Percentiles rank a stretch among this genome's conserved stretches.
These are phyloP conservation scores for Fusarium subtropicale DNA, from an alignment of 2,329 filamentous ascomycete genomes.

Conservation along the genomic window DNA sequence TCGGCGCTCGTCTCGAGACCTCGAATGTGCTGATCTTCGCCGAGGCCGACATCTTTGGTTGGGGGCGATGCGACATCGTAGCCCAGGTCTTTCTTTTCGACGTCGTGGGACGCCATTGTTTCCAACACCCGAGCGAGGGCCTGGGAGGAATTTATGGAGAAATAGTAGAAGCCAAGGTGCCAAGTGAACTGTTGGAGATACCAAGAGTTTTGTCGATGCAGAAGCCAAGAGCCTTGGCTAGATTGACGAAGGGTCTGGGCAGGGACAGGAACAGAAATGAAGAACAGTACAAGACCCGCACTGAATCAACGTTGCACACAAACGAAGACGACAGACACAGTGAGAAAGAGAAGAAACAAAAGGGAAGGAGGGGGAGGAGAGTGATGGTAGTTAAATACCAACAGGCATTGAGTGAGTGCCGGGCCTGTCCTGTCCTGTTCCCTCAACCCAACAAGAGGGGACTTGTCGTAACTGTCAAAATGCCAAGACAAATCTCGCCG, in stretches of 20 bases:
- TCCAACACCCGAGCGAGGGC: not conserved
- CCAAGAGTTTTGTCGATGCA: slow-evolving; percentile 23
- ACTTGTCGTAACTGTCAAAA: slow-evolving; percentile 2
- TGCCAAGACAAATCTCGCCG: slow-evolving; percentile 19
- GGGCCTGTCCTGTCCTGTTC: not conserved
- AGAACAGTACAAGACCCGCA: not conserved
- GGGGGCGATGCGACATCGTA: slow-evolving; percentile 34
- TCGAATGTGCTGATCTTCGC: slow-evolving; percentile 55
- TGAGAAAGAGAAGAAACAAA: not conserved
- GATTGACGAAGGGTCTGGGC: not conserved
- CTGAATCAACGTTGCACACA: slow-evolving; percentile 29
- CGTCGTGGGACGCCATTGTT: slow-evolving; percentile 34
- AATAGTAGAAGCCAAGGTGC: slow-evolving; percentile 18
- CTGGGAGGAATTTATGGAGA: not conserved
- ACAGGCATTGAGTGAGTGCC: not conserved
- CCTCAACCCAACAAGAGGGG: not conserved
- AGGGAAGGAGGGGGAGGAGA: not conserved
- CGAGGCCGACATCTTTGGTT: slow-evolving; percentile 23
- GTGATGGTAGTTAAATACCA: slow-evolving; percentile 25
- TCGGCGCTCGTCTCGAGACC: slow-evolving; percentile 63
- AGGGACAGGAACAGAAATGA: not conserved
- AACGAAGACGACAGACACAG: not conserved
- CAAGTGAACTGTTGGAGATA: slow-evolving; percentile 7
- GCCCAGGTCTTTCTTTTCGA: slow-evolving; percentile 44
- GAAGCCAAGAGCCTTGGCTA: slow-evolving; percentile 24